Evolutionary conservation across 2,329 filamentous ascomycete genomes (phyloP).

Genomic region (Talaromyces sp.): DNA sequence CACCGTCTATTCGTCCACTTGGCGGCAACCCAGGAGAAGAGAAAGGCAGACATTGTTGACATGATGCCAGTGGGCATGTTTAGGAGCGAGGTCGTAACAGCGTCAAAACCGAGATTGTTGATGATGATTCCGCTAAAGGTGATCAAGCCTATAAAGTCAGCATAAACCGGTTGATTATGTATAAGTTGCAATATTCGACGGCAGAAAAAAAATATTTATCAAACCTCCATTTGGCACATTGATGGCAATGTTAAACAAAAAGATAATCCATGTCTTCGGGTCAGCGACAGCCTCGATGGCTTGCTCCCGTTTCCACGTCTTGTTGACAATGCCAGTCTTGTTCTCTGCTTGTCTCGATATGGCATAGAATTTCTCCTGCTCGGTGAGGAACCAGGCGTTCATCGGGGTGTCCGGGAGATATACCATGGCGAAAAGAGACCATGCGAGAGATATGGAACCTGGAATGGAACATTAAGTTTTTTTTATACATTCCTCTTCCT

Average conservation of each 20-base stretch:
- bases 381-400: constrained; percentile 52
- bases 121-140: constrained; percentile 37
- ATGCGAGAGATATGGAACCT: constrained; percentile 42
- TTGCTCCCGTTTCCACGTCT: constrained; percentile 24
- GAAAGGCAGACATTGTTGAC: constrained; percentile 26
- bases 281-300: constrained; percentile 28
- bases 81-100: constrained; percentile 30
- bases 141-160: constrained; percentile 20
- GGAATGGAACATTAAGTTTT: background rate
- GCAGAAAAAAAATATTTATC: background rate
- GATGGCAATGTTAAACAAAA: constrained; percentile 27
- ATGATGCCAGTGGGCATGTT: constrained; percentile 32
- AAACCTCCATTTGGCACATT: constrained; percentile 31
- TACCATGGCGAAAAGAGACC: constrained; percentile 44
- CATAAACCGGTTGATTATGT: background rate
- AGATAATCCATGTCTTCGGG: constrained; percentile 32
- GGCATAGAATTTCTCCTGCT: constrained; percentile 48
- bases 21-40: constrained; percentile 24
- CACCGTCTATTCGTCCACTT: constrained; percentile 25
- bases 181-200: background rate
- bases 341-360: constrained; percentile 33
- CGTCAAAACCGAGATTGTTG: constrained; percentile 31
- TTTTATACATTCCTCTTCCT: background rate
- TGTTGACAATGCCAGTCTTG: constrained; percentile 32
- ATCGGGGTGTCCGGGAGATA: constrained; percentile 39